Evolutionary conservation across 371 early-diverging fungal genomes (phyloP).

Genomic region (Mortierella sp.): DNA sequence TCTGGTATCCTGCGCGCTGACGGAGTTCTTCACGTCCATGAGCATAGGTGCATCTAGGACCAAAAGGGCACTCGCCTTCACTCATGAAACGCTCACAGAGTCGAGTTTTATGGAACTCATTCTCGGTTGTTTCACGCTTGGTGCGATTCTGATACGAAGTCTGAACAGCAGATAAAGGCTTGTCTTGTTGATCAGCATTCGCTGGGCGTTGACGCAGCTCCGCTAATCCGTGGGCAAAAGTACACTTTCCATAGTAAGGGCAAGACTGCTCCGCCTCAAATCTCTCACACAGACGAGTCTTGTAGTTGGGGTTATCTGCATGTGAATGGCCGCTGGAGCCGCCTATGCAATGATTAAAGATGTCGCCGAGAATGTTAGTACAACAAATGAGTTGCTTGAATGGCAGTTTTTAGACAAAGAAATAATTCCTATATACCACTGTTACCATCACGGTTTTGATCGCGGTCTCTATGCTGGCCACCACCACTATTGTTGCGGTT

Average conservation of each 20-base stretch:
- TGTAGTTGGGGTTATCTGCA: conserved; percentile 83
- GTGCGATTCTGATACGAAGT: conserved; percentile 39
- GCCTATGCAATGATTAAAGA: neutral
- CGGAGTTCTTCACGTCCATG: conserved; percentile 74
- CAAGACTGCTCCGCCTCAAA: conserved; percentile 85
- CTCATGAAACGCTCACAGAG: conserved; percentile 85
- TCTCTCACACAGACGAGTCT: conserved; percentile 87
- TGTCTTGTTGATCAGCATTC: conserved; percentile 52
- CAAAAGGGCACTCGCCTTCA: conserved; percentile 86
- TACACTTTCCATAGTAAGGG: conserved; percentile 84
- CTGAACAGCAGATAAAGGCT: conserved; percentile 46
- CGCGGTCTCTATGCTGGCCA: conserved; percentile 39
- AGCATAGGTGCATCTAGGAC: conserved; percentile 88
- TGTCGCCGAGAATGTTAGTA: conserved; percentile 32
- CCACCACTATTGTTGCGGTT: conserved; percentile 34
- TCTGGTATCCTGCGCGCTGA: conserved; percentile 45
- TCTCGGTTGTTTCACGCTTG: conserved; percentile 58
- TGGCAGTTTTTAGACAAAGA: neutral
- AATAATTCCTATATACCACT: conserved; percentile 6
- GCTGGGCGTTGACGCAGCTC: conserved; percentile 80
- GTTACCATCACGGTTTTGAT: conserved; percentile 42
- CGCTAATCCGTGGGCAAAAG: conserved; percentile 87
- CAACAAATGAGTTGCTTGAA: conserved; percentile 11
- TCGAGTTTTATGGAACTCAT: conserved; percentile 86
- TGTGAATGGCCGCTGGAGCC: conserved; percentile 41